Conservation (phyloP, 306 rosid species). For the Cicer bijugum region DNA sequence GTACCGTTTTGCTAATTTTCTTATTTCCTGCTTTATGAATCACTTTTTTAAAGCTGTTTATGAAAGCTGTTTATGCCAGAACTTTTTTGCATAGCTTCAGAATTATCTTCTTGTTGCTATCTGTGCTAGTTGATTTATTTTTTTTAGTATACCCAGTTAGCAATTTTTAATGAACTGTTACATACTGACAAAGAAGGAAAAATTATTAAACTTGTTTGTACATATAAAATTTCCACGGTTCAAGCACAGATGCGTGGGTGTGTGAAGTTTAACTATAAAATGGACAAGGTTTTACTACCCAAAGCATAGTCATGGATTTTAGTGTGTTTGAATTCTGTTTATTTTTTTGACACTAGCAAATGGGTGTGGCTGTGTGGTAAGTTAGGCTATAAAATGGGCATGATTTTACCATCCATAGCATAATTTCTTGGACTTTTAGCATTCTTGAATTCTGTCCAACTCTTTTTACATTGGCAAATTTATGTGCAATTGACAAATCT, state of each 20-base stretch:
- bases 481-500: slow-evolving; percentile 35
- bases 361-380: neutral
- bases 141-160: neutral
- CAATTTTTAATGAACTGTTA: slow-evolving; percentile 19
- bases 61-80: slow-evolving; percentile 1
- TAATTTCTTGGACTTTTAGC: slow-evolving; percentile 33
- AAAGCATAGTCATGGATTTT: slow-evolving; percentile 33
- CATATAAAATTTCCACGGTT: slow-evolving; percentile 22
- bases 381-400: neutral
- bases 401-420: neutral
- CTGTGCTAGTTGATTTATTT: slow-evolving; percentile 15
- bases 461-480: slow-evolving; percentile 16
- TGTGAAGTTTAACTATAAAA: slow-evolving; percentile 11
- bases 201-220: slow-evolving; percentile 25
- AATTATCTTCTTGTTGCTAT: slow-evolving; percentile 28
- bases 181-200: neutral
- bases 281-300: slow-evolving; percentile 17
- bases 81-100: neutral
- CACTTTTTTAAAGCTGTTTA: slow-evolving; percentile 8
- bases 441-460: slow-evolving; percentile 33
- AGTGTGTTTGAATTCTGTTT: slow-evolving; percentile 28
- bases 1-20: slow-evolving; percentile 55
- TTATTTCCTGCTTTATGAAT: slow-evolving; percentile 24
- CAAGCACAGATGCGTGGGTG: neutral
- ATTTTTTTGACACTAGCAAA: slow-evolving; percentile 21